These are phyloP conservation scores for Stylonectria norvegica DNA, from an alignment of 2,329 filamentous ascomycete species.

Conservation along the genomic window DNA sequence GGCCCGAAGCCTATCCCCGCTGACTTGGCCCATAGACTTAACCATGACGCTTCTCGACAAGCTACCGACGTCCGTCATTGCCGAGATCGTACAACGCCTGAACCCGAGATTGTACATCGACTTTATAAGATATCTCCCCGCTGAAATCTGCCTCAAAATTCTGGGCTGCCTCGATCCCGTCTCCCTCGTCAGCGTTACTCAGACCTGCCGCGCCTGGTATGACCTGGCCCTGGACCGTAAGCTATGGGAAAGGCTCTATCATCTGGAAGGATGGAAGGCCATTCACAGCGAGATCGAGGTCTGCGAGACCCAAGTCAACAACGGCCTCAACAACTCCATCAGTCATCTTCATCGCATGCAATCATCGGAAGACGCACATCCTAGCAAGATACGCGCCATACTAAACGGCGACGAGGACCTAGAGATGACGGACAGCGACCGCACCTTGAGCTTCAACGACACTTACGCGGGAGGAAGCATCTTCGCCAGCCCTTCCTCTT, in stretches of 20 bases:
- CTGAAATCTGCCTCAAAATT: constrained; percentile 87
- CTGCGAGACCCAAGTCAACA: constrained; percentile 61
- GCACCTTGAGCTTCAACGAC: constrained; percentile 23
- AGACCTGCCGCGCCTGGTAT: constrained; percentile 79
- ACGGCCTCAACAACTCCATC: constrained; percentile 37
- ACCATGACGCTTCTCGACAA: constrained; percentile 74
- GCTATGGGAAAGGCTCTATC: constrained; percentile 82
- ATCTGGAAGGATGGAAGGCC: constrained; percentile 80
- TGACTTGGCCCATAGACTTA: constrained; percentile 56
- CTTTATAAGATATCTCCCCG: constrained; percentile 79
- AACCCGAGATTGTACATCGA: constrained; percentile 88
- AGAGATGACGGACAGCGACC: constrained; percentile 44
- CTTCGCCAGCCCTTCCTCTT: constrained; percentile 34
- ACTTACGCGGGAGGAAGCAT: constrained; percentile 27
- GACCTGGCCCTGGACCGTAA: constrained; percentile 75
- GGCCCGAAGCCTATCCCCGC: constrained; percentile 1
- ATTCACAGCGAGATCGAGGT: constrained; percentile 61
- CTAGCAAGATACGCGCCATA: constrained; percentile 54
- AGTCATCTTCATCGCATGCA: constrained; percentile 42
- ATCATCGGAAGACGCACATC: constrained; percentile 46
- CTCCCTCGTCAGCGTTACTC: constrained; percentile 75
- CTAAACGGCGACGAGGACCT: constrained; percentile 48
- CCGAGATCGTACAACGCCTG: constrained; percentile 74
- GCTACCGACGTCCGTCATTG: constrained; percentile 75
- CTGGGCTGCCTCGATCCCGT: constrained; percentile 80